Evolutionary conservation across 371 early-diverging fungal species (phyloP).

Genomic region (Mucor lusitanicus): DNA sequence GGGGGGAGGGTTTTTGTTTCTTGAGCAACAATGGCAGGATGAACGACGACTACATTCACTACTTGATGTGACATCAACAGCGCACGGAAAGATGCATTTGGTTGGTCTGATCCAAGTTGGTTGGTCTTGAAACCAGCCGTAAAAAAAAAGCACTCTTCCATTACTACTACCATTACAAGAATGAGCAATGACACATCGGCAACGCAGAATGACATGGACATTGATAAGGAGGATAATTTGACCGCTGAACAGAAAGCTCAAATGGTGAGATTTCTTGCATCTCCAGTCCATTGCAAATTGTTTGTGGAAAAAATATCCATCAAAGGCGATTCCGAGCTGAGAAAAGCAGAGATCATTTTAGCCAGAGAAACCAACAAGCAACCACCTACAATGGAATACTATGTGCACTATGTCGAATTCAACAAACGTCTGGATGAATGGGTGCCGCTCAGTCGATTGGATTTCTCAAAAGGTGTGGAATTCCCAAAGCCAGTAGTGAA

Average conservation of each 20-base stretch:
- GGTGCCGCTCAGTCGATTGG: slow-evolving; percentile 79
- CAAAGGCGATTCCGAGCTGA: slow-evolving; percentile 60
- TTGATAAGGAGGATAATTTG: slow-evolving; percentile 1
- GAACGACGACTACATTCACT: not conserved
- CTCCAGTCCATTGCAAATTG: slow-evolving; percentile 67
- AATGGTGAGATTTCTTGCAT: slow-evolving; percentile 29
- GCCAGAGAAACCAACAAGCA: slow-evolving; percentile 63
- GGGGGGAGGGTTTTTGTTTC: slow-evolving; percentile 6
- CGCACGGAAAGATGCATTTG: not conserved
- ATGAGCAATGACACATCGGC: not conserved
- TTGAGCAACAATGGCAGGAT: not conserved
- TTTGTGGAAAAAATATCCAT: slow-evolving; percentile 67
- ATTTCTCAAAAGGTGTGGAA: slow-evolving; percentile 73
- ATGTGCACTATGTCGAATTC: slow-evolving; percentile 98
- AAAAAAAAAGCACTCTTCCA: not conserved
- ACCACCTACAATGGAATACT: slow-evolving; percentile 71
- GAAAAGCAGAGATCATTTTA: slow-evolving; percentile 92
- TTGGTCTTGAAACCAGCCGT: not conserved
- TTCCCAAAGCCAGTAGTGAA: slow-evolving; percentile 73
- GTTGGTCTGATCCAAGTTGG: not conserved
- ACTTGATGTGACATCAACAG: slow-evolving; percentile 1
- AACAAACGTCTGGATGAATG: slow-evolving; percentile 99
- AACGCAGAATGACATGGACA: not conserved
- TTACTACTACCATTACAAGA: not conserved
- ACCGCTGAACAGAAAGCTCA: slow-evolving; percentile 5